A percentile compares a stretch with the other conserved stretches of the same genome.
Conservation (phyloP, 2,329 filamentous ascomycete genomes). For the Fusarium dlaminii region DNA sequence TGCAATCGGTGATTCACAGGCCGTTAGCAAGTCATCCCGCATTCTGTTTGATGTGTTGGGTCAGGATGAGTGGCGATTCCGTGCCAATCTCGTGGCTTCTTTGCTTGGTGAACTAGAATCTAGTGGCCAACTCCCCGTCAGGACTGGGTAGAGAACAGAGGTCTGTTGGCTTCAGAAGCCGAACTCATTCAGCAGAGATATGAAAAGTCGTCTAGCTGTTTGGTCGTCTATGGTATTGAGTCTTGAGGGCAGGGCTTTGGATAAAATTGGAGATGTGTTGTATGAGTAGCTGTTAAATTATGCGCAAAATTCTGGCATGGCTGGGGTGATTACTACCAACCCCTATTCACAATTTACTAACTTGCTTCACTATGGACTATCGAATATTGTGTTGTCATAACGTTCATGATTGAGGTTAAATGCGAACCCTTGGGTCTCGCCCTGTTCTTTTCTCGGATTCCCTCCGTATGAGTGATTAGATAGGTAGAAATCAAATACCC, state of each 20-base stretch:
- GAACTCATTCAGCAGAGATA: background rate
- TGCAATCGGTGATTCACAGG: slow-evolving; percentile 44
- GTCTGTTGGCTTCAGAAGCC: background rate
- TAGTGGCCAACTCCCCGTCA: slow-evolving; percentile 17
- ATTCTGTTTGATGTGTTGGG: slow-evolving; percentile 49
- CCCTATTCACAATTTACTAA: background rate
- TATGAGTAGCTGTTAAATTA: slow-evolving; percentile 24
- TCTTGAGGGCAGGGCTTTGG: background rate
- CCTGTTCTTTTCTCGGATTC: slow-evolving; percentile 13
- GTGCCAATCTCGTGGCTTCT: slow-evolving; percentile 37
- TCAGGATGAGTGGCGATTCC: slow-evolving; percentile 47
- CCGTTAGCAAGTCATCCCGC: slow-evolving; percentile 43
- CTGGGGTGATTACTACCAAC: background rate
- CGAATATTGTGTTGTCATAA: slow-evolving; percentile 23
- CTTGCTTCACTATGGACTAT: background rate
- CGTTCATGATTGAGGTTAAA: slow-evolving; percentile 37
- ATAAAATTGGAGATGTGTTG: background rate
- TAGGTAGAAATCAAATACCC: slow-evolving; percentile 15
- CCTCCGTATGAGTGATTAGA: slow-evolving; percentile 19
- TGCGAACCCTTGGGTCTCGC: slow-evolving; percentile 13
- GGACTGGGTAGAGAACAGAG: slow-evolving; percentile 23
- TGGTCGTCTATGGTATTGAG: background rate
- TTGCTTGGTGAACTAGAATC: slow-evolving; percentile 33
- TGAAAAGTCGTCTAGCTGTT: background rate
- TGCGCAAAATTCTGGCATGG: background rate